Percentiles rank a stretch among this genome's conserved stretches.
Conservation (phyloP, 805 yeast genomes). For the Wickerhamomyces subpelliculosus region DNA sequence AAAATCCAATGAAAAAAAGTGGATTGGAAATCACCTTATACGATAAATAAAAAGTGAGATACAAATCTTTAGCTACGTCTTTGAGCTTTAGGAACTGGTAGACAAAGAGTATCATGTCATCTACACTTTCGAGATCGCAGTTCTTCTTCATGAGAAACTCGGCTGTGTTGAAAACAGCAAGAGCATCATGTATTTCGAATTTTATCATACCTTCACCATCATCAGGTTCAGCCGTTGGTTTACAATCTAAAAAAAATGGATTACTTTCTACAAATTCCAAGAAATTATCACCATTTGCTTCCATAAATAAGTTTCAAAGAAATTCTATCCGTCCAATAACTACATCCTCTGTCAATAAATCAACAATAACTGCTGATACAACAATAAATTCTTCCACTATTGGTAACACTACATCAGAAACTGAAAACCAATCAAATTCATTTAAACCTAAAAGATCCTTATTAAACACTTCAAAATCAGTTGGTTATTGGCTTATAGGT, state of each 20-base stretch:
- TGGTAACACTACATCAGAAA: background rate
- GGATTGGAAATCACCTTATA: background rate
- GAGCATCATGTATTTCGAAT: constrained; percentile 13
- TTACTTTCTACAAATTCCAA: background rate
- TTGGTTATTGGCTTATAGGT: constrained; percentile 85
- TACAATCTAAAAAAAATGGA: background rate
- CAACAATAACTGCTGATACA: background rate
- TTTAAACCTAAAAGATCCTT: constrained; percentile 9
- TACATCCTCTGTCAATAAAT: background rate
- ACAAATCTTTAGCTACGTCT: too few species aligned
- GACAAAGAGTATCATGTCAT: constrained; percentile 7
- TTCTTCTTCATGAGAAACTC: constrained; percentile 54
- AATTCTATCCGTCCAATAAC: background rate
- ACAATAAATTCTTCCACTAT: background rate
- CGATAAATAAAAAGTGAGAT: background rate
- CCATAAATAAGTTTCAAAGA: background rate
- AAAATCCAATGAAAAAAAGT: background rate
- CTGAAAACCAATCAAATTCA: background rate
- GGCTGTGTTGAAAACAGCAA: constrained; percentile 31
- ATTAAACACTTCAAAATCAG: constrained; percentile 36
- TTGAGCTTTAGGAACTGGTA: too few species aligned
- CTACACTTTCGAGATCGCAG: constrained; percentile 39
- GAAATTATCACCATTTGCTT: background rate
- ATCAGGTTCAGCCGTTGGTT: background rate
- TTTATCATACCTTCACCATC: constrained; percentile 12